phyloP scores from a whole-genome alignment of 2,329 filamentous ascomycete genomes.

The Xylariales sp. region DNA sequence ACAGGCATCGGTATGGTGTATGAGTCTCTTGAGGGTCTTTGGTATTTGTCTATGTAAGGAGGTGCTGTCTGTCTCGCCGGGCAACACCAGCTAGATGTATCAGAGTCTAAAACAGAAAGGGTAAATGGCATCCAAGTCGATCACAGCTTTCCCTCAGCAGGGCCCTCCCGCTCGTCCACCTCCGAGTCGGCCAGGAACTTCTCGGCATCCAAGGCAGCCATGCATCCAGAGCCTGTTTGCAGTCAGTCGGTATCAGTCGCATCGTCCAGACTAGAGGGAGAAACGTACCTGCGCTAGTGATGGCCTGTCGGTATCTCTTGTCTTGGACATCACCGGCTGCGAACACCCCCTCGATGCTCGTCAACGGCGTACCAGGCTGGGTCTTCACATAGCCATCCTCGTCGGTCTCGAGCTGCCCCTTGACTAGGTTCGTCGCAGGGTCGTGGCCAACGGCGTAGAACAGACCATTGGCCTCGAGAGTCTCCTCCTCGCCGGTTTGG shows the following conservation, averaged over 20 bases:
- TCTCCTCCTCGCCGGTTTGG: constrained; percentile 69
- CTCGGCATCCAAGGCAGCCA: constrained; percentile 93
- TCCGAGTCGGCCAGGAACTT: constrained; percentile 82
- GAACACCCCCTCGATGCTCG: constrained; percentile 87
- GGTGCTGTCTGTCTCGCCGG: constrained; percentile 11
- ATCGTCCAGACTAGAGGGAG: too few relatives aligned
- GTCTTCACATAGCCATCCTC: constrained; percentile 89
- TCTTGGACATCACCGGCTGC: constrained; percentile 98
- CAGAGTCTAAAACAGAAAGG: not conserved
- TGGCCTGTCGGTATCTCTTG: constrained; percentile 95
- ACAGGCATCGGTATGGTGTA: too few relatives aligned
- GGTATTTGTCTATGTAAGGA: not conserved
- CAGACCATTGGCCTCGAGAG: constrained; percentile 83
- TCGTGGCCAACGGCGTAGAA: constrained; percentile 99
- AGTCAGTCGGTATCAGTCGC: too few relatives aligned
- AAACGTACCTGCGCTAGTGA: constrained; percentile 86
- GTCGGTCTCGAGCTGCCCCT: constrained; percentile 84
- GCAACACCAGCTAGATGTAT: constrained; percentile 6
- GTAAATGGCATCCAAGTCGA: constrained; percentile 1
- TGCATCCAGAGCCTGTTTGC: constrained; percentile 79
- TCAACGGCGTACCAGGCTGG: constrained; percentile 80
- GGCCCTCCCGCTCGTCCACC: constrained; percentile 37
- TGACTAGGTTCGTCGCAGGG: constrained; percentile 84
- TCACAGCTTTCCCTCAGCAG: constrained; percentile 25
- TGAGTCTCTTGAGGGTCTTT: constrained; percentile 9